Conservation (phyloP, 78 protist genomes). For the Cavenderia fasciculata region DNA sequence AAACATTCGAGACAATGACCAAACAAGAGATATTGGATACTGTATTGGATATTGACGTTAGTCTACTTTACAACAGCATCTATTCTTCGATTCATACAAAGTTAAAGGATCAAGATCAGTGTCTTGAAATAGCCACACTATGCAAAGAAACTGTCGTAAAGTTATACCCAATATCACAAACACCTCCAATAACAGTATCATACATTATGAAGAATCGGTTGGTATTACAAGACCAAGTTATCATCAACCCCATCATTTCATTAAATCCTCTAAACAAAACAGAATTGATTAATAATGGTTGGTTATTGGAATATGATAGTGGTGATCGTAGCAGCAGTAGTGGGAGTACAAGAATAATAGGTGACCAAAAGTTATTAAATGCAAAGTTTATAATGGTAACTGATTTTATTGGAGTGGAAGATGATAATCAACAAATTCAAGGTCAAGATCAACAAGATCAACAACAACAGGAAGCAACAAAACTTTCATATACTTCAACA, state of each 20-base stretch:
- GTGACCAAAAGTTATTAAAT: background rate
- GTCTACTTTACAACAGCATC: background rate
- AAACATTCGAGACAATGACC: too few species aligned
- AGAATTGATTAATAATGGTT: background rate
- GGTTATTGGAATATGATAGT: background rate
- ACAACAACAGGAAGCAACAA: background rate
- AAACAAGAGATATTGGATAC: too few species aligned
- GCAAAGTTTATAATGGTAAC: background rate
- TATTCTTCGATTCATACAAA: background rate
- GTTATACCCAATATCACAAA: background rate
- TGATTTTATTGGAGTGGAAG: background rate
- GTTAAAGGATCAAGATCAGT: background rate
- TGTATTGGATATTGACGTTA: background rate
- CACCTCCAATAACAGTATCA: background rate
- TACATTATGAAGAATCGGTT: slow-evolving; percentile 20
- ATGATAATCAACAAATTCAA: too few species aligned
- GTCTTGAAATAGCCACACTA: background rate
- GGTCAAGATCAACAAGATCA: background rate
- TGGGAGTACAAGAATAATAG: background rate
- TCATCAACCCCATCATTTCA: slow-evolving; percentile 13
- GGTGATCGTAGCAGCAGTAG: background rate
- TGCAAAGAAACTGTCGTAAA: background rate
- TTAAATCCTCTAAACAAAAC: background rate
- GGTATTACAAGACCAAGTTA: slow-evolving; percentile 38
- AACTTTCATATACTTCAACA: background rate